Base-by-base conservation (phyloP, 257 asterid species). In the Solanum bulbocastanum region DNA sequence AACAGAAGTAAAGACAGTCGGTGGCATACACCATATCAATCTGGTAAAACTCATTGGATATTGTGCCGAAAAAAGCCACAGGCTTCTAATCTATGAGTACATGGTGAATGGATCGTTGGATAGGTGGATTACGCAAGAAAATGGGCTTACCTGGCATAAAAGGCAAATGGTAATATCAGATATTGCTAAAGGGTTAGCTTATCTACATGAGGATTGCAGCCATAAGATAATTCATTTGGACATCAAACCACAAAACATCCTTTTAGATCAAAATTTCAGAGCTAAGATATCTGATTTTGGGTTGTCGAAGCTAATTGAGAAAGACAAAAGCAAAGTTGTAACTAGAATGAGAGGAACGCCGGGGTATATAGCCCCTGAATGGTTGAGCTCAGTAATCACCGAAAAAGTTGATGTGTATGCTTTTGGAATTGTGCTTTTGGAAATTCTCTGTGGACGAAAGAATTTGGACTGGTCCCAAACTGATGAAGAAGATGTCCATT, bases 201-300 rank as follows among this genome's bases (percentile, higher is more conserved):
- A 89, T 58, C 87, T 89, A 2, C 88, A 89, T 6, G 88, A 89
- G 56, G 88, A 89, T 8, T 89, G 91, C 84, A 86, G 87, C 33
- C 90, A 88, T 30, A 90, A 82, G 75, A 87, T 90, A 62, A 75
- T 87, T 72, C 90, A 90, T 32, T 83, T 87, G 23, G 90, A 90
- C 32, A 90, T 90, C 36, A 86, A 90, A 65, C 87, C 91, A 0
- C 91, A 86, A 58, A 90, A 87, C 87, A 90, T 90, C 73, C 90
- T 89, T 37, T 32, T 89, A 33, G 91, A 89, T 32, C 83, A 85
- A 12, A 3, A 85, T 62, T 89, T 87, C 90, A 89, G 79, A 20
- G 88, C 91, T 14, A 89, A 89, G 23, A 32, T 89, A 36, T 81
- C 89, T 15, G 89, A 89, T 79, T 89, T 89, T 56, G 90, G 88